Conservation (phyloP, 2,329 filamentous ascomycete genomes). For the Colletotrichum lentis region DNA sequence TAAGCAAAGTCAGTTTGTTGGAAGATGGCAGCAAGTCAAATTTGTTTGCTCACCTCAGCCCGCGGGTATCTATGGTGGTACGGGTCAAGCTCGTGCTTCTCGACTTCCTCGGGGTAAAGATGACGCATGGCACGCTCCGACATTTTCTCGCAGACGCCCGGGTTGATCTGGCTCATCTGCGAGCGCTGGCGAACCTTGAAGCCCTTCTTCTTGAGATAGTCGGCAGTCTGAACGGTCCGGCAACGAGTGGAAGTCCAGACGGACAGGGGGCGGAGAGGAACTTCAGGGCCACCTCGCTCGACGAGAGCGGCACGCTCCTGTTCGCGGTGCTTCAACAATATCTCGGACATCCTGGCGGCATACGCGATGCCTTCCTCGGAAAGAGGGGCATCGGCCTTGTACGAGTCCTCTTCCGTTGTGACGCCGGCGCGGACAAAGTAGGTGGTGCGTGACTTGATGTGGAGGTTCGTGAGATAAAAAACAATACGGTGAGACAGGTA, state of each 20-base stretch:
- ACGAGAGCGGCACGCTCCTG: constrained; percentile 77
- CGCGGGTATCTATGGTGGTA: constrained; percentile 97
- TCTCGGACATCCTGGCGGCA: constrained; percentile 84
- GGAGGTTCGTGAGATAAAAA: constrained; percentile 96
- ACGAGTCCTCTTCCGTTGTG: constrained; percentile 86
- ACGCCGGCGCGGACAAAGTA: constrained; percentile 92
- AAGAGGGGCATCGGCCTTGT: constrained; percentile 87
- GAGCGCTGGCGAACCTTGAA: constrained; percentile 90
- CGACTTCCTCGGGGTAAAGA: constrained; percentile 88
- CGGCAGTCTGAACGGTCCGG: constrained; percentile 88
- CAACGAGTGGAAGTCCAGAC: constrained; percentile 96
- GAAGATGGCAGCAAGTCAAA: neutral
- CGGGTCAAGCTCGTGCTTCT: constrained; percentile 91
- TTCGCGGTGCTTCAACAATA: constrained; percentile 82
- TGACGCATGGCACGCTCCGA: constrained; percentile 81
- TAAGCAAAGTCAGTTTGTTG: constrained; percentile 48
- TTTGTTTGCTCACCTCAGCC: constrained; percentile 72
- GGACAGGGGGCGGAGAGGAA: constrained; percentile 79
- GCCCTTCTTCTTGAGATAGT: constrained; percentile 78
- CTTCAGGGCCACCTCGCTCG: constrained; percentile 71
- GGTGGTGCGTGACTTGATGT: constrained; percentile 93
- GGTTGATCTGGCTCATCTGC: constrained; percentile 97
- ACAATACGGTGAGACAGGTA: constrained; percentile 97
- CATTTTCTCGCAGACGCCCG: constrained; percentile 94
- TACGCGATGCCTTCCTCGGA: constrained; percentile 84